A percentile compares a stretch with the other conserved stretches of the same genome.
These are phyloP conservation scores for Aspergillus candidus DNA, from an alignment of 2,329 filamentous ascomycete genomes.

Conservation along the genomic window DNA sequence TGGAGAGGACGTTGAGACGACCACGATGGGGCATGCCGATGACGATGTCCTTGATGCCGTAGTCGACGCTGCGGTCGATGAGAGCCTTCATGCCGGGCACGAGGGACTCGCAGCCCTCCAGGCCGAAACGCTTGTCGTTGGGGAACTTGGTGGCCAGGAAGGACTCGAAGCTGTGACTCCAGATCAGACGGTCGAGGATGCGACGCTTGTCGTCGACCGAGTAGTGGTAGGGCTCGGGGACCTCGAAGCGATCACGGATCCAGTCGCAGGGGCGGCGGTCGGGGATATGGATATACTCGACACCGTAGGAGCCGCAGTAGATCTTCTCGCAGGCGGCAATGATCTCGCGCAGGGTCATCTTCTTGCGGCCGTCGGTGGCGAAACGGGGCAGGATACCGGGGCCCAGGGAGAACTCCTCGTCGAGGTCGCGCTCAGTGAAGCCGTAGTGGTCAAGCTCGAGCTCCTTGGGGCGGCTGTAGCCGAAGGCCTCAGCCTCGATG, in stretches of 20 bases:
- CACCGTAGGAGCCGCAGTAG: conserved; percentile 95
- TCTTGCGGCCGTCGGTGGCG: conserved; percentile 78
- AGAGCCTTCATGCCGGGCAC: conserved; percentile 99
- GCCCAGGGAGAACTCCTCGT: conserved; percentile 84
- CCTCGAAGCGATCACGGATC: conserved; percentile 90
- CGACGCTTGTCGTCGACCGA: conserved; percentile 97
- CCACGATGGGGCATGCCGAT: conserved; percentile 99
- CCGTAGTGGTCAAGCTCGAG: conserved; percentile 88
- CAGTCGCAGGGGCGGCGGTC: conserved; percentile 97
- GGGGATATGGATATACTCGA: conserved; percentile 98
- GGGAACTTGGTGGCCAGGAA: conserved; percentile 97
- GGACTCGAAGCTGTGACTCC: conserved; percentile 94
- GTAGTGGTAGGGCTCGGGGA: conserved; percentile 93
- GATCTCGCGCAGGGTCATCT: conserved; percentile 96
- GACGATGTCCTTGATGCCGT: conserved; percentile 97
- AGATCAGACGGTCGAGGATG: conserved; percentile 94
- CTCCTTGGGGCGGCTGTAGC: conserved; percentile 85
- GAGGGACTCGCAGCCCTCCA: conserved; percentile 93
- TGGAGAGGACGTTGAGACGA: conserved; percentile 93
- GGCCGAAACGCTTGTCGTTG: conserved; percentile 98
- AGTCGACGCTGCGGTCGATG: conserved; percentile 96
- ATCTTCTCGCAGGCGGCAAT: conserved; percentile 87
- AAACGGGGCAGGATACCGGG: conserved; percentile 94
- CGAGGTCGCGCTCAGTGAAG: conserved; percentile 89
- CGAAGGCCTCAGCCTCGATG: conserved; percentile 74